phyloP scores from a whole-genome alignment of 2,329 filamentous ascomycete species.

The Blastomyces emzantsi region DNA sequence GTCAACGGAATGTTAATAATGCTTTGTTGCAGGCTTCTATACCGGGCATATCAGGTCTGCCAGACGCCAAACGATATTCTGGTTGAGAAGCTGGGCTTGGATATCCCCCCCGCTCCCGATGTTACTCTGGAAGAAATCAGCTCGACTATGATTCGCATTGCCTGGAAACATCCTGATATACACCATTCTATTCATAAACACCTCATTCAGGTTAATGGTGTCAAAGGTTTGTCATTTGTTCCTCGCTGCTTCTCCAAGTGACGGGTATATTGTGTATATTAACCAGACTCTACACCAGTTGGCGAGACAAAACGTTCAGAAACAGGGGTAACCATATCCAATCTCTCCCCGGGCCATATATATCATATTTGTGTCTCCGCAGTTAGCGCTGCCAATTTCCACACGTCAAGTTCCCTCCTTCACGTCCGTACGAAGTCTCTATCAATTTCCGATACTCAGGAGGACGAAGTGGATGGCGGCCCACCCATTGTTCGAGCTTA shows the following conservation, averaged over 20 bases:
- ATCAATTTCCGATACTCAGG: slow-evolving; percentile 28
- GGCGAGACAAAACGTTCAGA: slow-evolving; percentile 75
- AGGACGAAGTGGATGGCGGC: slow-evolving; percentile 26
- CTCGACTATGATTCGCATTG: slow-evolving; percentile 75
- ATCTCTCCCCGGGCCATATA: slow-evolving; percentile 74
- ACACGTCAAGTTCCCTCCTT: slow-evolving; percentile 76
- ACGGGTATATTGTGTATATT: slow-evolving; percentile 13
- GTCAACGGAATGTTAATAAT: not conserved
- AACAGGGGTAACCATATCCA: slow-evolving; percentile 83
- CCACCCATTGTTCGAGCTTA: slow-evolving; percentile 44
- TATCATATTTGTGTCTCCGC: slow-evolving; percentile 93
- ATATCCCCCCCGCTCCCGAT: slow-evolving; percentile 82
- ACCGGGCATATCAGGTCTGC: slow-evolving; percentile 78
- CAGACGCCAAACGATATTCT: slow-evolving; percentile 86
- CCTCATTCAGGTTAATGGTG: slow-evolving; percentile 85
- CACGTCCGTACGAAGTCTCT: slow-evolving; percentile 65
- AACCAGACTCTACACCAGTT: slow-evolving; percentile 43
- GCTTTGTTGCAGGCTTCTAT: slow-evolving; percentile 56
- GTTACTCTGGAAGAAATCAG: slow-evolving; percentile 86
- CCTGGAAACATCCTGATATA: slow-evolving; percentile 71
- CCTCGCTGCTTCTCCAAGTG: slow-evolving; percentile 3
- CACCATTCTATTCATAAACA: slow-evolving; percentile 70
- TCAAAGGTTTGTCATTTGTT: slow-evolving; percentile 54
- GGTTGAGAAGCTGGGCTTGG: slow-evolving; percentile 82
- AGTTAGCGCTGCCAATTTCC: slow-evolving; percentile 84